A percentile compares a stretch with the other conserved stretches of the same genome.
phyloP scores from a whole-genome alignment of 192 early-diverging fungal genomes.

The Funneliformis geosporum region DNA sequence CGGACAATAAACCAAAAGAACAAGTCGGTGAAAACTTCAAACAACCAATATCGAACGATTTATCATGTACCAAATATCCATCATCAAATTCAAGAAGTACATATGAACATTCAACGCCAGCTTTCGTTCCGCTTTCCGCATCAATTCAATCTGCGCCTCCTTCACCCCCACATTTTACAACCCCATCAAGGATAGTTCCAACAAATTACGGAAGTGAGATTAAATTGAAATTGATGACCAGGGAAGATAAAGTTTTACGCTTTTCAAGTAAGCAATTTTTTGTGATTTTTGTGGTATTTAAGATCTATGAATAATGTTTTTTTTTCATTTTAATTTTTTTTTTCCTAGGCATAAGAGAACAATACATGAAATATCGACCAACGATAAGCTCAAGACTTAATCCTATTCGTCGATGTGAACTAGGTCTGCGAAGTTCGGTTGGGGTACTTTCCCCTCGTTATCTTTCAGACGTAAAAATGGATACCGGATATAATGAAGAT shows the following conservation, averaged over 20 bases:
- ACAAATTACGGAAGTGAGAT: background rate
- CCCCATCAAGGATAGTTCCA: background rate
- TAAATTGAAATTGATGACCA: background rate
- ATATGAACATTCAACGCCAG: background rate
- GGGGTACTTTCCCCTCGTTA: background rate
- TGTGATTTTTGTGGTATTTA: background rate
- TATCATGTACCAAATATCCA: background rate
- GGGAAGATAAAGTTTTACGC: background rate
- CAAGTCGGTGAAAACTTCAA: background rate
- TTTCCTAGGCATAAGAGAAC: background rate
- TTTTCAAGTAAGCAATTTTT: background rate
- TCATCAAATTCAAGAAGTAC: background rate
- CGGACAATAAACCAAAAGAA: background rate
- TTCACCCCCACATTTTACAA: background rate
- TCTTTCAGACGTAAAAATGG: background rate
- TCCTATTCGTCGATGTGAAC: background rate
- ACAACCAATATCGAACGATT: no score
- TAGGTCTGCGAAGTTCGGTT: background rate
- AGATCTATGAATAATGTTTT: no score
- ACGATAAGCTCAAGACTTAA: background rate
- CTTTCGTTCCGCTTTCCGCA: background rate
- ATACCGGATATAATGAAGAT: background rate
- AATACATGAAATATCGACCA: background rate
- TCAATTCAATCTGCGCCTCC: background rate
- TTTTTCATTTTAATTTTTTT: no score